A percentile compares a stretch with the other conserved stretches of the same genome.
These are phyloP conservation scores for Cladosporium sp. DNA, from an alignment of 2,329 filamentous ascomycete genomes.

Conservation along the genomic window DNA sequence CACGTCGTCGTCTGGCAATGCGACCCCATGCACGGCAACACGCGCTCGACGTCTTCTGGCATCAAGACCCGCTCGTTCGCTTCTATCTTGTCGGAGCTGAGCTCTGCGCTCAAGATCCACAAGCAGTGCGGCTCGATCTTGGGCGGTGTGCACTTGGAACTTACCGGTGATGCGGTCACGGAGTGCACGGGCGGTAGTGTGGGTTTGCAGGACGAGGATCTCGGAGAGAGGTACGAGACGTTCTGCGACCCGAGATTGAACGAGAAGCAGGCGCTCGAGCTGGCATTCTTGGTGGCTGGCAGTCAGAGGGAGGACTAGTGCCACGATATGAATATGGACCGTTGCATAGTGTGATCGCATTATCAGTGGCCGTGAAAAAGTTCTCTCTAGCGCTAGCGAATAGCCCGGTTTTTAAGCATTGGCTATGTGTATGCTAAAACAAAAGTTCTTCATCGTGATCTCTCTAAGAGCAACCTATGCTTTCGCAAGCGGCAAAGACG, in stretches of 20 bases:
- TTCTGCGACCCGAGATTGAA: conserved; percentile 96
- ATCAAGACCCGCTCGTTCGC: conserved; percentile 92
- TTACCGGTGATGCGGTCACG: conserved; percentile 94
- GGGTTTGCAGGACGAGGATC: conserved; percentile 80
- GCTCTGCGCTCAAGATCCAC: conserved; percentile 81
- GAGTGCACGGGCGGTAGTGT: conserved; percentile 92
- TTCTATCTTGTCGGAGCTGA: conserved; percentile 85
- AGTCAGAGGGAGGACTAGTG: conserved; percentile 30
- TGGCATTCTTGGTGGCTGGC: conserved; percentile 90
- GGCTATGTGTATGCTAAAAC: neutral
- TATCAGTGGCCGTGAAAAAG: neutral
- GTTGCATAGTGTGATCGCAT: neutral
- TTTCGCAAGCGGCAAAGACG: neutral
- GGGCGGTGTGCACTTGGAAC: conserved; percentile 89
- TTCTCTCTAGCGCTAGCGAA: neutral
- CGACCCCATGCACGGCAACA: conserved; percentile 95
- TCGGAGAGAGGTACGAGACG: conserved; percentile 88
- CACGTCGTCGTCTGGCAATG: conserved; percentile 91
- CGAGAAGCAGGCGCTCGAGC: conserved; percentile 94
- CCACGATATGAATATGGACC: neutral
- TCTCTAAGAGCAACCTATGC: neutral
- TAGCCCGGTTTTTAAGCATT: neutral
- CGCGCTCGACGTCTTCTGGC: conserved; percentile 65
- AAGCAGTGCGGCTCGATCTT: conserved; percentile 80
- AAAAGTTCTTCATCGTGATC: neutral